Conservation (phyloP, 805 yeast species). For the Grigorovia transvaalensis region DNA sequence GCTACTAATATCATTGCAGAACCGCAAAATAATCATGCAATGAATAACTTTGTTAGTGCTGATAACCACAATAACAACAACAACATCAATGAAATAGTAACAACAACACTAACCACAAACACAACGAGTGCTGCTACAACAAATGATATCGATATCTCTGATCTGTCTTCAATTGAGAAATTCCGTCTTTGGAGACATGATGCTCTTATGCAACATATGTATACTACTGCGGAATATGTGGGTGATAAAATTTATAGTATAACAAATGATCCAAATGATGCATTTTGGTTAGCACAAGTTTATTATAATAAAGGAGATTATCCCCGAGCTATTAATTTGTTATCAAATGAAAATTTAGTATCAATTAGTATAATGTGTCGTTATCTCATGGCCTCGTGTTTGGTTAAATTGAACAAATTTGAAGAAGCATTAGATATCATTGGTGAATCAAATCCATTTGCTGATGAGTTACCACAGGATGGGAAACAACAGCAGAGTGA, state of each 20-base stretch:
- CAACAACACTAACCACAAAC: constrained; percentile 14
- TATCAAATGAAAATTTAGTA: constrained; percentile 34
- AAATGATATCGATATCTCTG: constrained; percentile 19
- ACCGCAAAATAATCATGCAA: background rate
- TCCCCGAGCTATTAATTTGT: constrained; percentile 64
- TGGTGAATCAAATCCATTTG: constrained; percentile 74
- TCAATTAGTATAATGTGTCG: constrained; percentile 60
- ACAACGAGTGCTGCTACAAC: constrained; percentile 11
- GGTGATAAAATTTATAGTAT: constrained; percentile 84
- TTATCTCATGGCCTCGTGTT: constrained; percentile 66
- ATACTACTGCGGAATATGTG: constrained; percentile 77
- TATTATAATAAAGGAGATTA: constrained; percentile 67
- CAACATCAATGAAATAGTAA: constrained; percentile 1
- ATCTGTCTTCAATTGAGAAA: constrained; percentile 65
- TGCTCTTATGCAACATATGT: constrained; percentile 85
- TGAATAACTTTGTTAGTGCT: background rate
- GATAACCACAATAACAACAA: background rate
- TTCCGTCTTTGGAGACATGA: constrained; percentile 88
- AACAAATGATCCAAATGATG: constrained; percentile 84
- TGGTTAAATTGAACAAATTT: constrained; percentile 61
- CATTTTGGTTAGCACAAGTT: constrained; percentile 93
- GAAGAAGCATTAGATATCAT: constrained; percentile 83
- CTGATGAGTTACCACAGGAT: constrained; percentile 16
- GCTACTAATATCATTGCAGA: constrained; percentile 4
- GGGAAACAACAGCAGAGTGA: constrained; percentile 30